Conservation (phyloP, 129 eudicot species). For the Tanacetum coccineum region DNA sequence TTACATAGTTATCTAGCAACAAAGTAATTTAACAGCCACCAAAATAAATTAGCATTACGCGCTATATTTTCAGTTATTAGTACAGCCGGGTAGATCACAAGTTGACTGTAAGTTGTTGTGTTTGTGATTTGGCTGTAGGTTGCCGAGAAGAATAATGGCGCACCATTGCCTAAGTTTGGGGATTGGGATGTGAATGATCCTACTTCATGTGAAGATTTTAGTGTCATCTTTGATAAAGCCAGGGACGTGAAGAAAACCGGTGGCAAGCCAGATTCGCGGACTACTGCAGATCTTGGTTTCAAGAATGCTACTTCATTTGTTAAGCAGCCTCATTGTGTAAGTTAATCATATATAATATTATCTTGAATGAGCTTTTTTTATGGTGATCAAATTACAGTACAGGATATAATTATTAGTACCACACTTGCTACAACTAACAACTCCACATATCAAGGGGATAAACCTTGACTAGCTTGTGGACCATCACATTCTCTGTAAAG, state of each 20-base stretch:
- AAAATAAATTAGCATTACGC: too few relatives aligned
- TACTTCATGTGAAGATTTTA: constrained; percentile 57
- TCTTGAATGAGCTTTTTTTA: too few relatives aligned
- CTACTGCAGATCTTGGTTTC: constrained; percentile 27
- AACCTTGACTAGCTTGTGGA: too few relatives aligned
- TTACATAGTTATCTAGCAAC: too few relatives aligned
- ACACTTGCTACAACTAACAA: too few relatives aligned
- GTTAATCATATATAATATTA: not conserved
- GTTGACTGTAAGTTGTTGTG: not conserved
- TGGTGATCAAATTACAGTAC: too few relatives aligned
- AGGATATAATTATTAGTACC: too few relatives aligned
- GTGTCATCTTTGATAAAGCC: constrained; percentile 57
- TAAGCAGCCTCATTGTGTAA: constrained; percentile 51
- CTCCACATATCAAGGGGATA: too few relatives aligned
- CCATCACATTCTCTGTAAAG: too few relatives aligned
- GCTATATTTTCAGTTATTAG: too few relatives aligned
- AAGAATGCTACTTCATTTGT: constrained; percentile 33
- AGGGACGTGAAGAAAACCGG: constrained; percentile 62
- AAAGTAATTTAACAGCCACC: too few relatives aligned
- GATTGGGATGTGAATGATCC: constrained; percentile 74
- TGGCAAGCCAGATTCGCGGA: constrained; percentile 47
- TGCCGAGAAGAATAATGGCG: constrained; percentile 28
- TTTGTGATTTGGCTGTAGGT: constrained; percentile 35
- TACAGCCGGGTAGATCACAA: too few relatives aligned
- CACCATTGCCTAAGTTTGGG: constrained; percentile 60